phyloP scores from a whole-genome alignment of 768 basidiomycete genomes.

The Leccinellum rugosiceps region DNA sequence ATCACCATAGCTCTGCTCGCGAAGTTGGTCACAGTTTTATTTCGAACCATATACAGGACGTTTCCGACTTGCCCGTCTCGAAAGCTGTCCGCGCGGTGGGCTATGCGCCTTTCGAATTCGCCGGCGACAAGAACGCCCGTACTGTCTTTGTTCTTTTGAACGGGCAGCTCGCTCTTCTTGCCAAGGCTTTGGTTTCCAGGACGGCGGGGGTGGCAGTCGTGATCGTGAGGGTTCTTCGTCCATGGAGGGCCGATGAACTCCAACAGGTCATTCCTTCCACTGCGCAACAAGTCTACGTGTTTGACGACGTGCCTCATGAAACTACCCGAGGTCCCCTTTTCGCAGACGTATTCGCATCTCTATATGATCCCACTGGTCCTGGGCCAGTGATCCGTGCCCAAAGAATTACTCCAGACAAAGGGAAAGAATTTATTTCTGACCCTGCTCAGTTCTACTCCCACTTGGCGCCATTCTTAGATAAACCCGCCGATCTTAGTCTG shows the following conservation, averaged over 20 bases:
- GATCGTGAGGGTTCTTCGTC: constrained; percentile 74
- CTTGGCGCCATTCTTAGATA: constrained; percentile 24
- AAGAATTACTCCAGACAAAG: constrained; percentile 55
- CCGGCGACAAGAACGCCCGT: constrained; percentile 59
- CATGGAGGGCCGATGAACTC: constrained; percentile 75
- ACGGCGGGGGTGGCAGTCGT: constrained; percentile 59
- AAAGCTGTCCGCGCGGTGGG: constrained; percentile 55
- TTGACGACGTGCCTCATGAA: constrained; percentile 72
- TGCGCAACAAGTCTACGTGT: constrained; percentile 60
- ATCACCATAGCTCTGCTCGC: constrained; percentile 76
- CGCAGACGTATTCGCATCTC: constrained; percentile 63
- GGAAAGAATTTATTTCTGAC: constrained; percentile 47
- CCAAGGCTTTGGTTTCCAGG: constrained; percentile 47
- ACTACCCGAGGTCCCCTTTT: constrained; percentile 64
- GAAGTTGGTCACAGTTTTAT: constrained; percentile 62
- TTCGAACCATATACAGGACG: constrained; percentile 34
- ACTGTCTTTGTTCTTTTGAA: constrained; percentile 73
- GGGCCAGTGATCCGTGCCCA: constrained; percentile 48
- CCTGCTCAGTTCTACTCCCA: constrained; percentile 45
- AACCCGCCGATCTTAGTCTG: constrained; percentile 27
- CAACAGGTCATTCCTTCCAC: constrained; percentile 55
- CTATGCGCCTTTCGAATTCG: constrained; percentile 77
- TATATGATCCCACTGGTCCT: constrained; percentile 42
- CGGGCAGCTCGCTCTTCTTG: constrained; percentile 67
- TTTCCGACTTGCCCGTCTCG: constrained; percentile 34